Evolutionary conservation across 805 yeast genomes (phyloP).

Genomic region (Ogataea sp.): DNA sequence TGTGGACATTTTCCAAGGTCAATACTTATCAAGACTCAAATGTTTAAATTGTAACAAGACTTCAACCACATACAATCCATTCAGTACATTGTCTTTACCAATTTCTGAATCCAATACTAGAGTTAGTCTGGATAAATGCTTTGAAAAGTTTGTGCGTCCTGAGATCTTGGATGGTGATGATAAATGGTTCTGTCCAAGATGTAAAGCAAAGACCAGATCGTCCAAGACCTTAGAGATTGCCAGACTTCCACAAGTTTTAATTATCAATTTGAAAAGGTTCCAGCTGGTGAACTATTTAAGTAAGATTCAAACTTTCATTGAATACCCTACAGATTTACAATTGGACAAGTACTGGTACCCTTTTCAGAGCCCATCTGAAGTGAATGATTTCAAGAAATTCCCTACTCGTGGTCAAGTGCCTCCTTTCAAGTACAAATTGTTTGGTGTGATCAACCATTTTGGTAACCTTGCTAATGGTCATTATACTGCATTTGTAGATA

Average conservation of each 20-base stretch:
- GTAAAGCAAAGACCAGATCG: constrained; percentile 56
- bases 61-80: constrained; percentile 81
- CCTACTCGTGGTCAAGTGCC: constrained; percentile 66
- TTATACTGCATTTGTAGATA: constrained; percentile 74
- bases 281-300: constrained; percentile 41
- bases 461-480: constrained; percentile 86
- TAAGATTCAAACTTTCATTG: constrained; percentile 58
- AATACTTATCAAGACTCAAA: constrained; percentile 67
- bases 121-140: constrained; percentile 50
- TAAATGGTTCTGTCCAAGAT: constrained; percentile 77
- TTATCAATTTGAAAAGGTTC: constrained; percentile 83
- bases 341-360: constrained; percentile 72
- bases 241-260: constrained; percentile 66
- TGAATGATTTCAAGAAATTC: constrained; percentile 37
- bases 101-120: constrained; percentile 43
- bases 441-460: constrained; percentile 77
- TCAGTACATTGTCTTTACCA: constrained; percentile 73
- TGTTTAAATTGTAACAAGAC: constrained; percentile 69
- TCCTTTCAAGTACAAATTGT: constrained; percentile 71
- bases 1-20: constrained; percentile 84
- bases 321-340: constrained; percentile 49
- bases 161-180: constrained; percentile 73
- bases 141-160: constrained; percentile 66
- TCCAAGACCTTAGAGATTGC: constrained; percentile 67
- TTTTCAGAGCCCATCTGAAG: constrained; percentile 32